Evolutionary conservation across 2,329 filamentous ascomycete genomes (phyloP).

Genomic region (Biscogniauxia marginata): DNA sequence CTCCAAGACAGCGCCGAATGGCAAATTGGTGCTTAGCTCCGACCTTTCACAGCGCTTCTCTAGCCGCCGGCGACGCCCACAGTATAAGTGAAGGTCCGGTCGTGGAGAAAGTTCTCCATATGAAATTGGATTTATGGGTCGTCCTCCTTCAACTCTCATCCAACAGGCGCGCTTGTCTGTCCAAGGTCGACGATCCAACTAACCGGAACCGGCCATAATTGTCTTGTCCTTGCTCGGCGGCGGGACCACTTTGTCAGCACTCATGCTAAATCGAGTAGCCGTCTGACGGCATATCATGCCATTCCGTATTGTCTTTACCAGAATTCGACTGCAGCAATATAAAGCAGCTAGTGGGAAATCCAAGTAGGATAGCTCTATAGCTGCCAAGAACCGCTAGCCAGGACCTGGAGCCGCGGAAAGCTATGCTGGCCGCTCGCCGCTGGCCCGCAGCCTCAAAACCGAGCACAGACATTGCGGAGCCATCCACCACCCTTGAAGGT

Average conservation of each 20-base stretch:
- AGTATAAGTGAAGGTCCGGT: slow-evolving; percentile 22
- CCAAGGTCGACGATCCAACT: slow-evolving; percentile 8
- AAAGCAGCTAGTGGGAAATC: background rate
- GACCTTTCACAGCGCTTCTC: slow-evolving; percentile 43
- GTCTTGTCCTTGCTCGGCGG: slow-evolving; percentile 15
- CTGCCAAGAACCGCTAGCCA: background rate
- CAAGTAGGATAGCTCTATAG: background rate
- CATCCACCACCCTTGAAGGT: slow-evolving; percentile 1
- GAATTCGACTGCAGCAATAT: background rate
- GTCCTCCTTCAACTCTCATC: slow-evolving; percentile 19
- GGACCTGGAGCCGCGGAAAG: slow-evolving; percentile 1
- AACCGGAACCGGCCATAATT: slow-evolving; percentile 15
- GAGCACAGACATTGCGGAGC: slow-evolving; percentile 11
- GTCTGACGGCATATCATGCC: background rate
- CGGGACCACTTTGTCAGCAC: slow-evolving; percentile 20
- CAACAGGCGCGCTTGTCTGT: slow-evolving; percentile 9
- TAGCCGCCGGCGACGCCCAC: slow-evolving; percentile 39
- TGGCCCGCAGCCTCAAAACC: slow-evolving; percentile 20
- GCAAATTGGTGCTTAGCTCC: slow-evolving; percentile 32
- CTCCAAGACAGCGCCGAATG: slow-evolving; percentile 29
- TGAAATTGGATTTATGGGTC: slow-evolving; percentile 22
- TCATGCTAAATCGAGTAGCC: slow-evolving; percentile 6
- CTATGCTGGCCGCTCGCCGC: slow-evolving; percentile 7
- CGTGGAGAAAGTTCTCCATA: slow-evolving; percentile 28
- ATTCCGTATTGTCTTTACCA: background rate